Evolutionary conservation across 495 filamentous ascomycete species (phyloP).

Genomic region (Tuber melanosporum): DNA sequence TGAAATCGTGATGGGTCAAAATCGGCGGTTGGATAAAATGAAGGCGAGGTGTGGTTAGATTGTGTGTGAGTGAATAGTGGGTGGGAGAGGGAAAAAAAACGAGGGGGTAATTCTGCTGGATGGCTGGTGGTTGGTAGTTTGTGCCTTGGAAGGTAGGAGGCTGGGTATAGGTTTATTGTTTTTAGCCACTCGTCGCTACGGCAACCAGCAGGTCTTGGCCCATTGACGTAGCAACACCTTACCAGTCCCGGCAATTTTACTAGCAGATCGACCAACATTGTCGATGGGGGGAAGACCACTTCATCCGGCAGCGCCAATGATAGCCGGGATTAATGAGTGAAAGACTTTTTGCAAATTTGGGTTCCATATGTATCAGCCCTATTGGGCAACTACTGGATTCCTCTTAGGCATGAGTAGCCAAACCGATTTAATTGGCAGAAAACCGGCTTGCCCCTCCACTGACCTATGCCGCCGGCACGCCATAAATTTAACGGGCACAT

Average conservation of each 20-base stretch:
- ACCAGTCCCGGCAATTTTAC: background rate
- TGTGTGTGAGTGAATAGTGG: background rate
- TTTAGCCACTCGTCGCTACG: background rate
- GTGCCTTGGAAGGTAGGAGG: background rate
- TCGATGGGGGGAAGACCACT: background rate
- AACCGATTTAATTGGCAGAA: too few species aligned
- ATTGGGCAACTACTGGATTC: background rate
- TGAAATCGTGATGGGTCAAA: background rate
- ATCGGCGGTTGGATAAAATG: background rate
- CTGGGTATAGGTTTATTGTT: background rate
- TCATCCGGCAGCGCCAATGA: background rate
- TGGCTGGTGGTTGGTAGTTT: conserved; percentile 2
- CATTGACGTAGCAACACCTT: background rate
- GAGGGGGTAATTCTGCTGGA: background rate
- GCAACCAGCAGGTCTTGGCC: background rate
- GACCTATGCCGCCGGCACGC: too few species aligned
- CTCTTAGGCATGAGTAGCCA: too few species aligned
- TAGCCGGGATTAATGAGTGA: background rate
- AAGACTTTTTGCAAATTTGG: background rate
- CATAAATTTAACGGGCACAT: too few species aligned
- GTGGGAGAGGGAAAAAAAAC: conserved; percentile 2
- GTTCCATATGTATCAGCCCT: background rate
- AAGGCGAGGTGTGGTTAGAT: background rate
- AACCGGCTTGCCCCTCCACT: too few species aligned
- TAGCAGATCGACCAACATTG: background rate